Evolutionary conservation across 176 grass and related monocot species (phyloP), one percentile per base, ranked within the genome.

Genomic region (Rhipidocladum racemiflorum): DNA sequence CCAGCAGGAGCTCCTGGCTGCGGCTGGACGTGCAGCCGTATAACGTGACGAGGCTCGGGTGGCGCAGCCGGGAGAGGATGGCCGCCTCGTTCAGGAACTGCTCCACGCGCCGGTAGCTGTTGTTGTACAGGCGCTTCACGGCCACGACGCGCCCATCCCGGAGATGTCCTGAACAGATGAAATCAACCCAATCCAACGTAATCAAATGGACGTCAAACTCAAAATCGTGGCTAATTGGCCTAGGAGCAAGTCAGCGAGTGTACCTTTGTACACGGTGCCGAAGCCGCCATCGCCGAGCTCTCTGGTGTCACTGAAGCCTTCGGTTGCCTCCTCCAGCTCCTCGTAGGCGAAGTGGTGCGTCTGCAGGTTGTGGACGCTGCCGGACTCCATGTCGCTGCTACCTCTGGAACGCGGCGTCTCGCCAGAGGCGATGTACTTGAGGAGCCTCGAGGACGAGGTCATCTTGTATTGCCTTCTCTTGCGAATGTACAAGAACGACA

Each of bases 181-280:
- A 46, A 76, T 23, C 18, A 14, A 57, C 14, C 20, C 7, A 61
- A n/a, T 62, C 36, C 38, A 70, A 13, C 20, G 51, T n/a, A 55
- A 20, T 62, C 63, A 28, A n/a, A 12, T 40, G 21, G 23, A 48
- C 32, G 3, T 48, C 63, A 48, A 44, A 48, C 49, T 53, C 10
- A 23, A 70, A 81, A 74, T 53, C 13, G 32, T 54, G 10, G 15
- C 6, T 35, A 5, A 50, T 23, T 45, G 49, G 50, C 13, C 9
- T n/a, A n/a, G 65, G 50, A 3, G 13, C 2, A 12, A 25, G 36
- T 5, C 9, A 61, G 3, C 39, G 56, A 10, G 2, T 64, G 72
- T 82, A 93, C 93, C 94, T 87, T 94, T 97, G 56, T 97, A 94
- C 4, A 97, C 94, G 3, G 89, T 91, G 84, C 90, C 92, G 73